Percentiles rank a stretch among this genome's conserved stretches.
Evolutionary conservation across 108 stramenopile species (phyloP).

Genomic region (Skeletonema grethae): DNA sequence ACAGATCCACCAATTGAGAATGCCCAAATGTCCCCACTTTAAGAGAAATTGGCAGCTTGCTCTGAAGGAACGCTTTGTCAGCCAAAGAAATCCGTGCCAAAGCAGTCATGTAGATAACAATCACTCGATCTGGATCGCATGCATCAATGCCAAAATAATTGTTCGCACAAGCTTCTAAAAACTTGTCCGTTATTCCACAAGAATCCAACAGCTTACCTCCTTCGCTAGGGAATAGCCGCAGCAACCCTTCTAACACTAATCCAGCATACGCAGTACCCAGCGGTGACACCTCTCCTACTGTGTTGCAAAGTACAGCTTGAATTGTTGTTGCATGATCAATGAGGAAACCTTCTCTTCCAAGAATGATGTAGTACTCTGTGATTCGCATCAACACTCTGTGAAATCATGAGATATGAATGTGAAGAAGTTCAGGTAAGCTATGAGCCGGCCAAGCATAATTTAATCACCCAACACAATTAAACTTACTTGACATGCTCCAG

Average conservation of each 20-base stretch:
- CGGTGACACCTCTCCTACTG: constrained; percentile 46
- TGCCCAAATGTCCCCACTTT: constrained; percentile 23
- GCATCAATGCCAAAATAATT: constrained; percentile 18
- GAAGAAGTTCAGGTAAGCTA: neutral
- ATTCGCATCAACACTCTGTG: constrained; percentile 39
- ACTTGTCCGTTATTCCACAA: constrained; percentile 26
- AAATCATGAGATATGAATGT: neutral
- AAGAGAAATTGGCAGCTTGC: constrained; percentile 6
- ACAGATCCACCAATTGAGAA: constrained; percentile 34
- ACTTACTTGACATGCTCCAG: constrained; percentile 53
- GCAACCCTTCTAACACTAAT: constrained; percentile 45
- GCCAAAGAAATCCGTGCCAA: constrained; percentile 38
- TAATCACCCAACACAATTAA: neutral
- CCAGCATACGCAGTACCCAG: constrained; percentile 38
- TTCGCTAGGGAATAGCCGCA: constrained; percentile 28
- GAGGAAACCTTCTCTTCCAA: constrained; percentile 41
- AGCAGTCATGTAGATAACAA: constrained; percentile 44
- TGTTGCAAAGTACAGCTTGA: constrained; percentile 29
- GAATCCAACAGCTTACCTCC: constrained; percentile 26
- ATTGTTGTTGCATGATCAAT: constrained; percentile 33
- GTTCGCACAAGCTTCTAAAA: constrained; percentile 36
- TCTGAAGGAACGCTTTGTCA: constrained; percentile 14
- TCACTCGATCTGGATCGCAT: constrained; percentile 48
- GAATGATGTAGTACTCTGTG: constrained; percentile 46
- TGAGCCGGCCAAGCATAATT: neutral